A percentile compares a stretch with the other conserved stretches of the same genome.
Conservation (phyloP, 495 filamentous ascomycete genomes). For the Hyaloscypha hepaticicola region DNA sequence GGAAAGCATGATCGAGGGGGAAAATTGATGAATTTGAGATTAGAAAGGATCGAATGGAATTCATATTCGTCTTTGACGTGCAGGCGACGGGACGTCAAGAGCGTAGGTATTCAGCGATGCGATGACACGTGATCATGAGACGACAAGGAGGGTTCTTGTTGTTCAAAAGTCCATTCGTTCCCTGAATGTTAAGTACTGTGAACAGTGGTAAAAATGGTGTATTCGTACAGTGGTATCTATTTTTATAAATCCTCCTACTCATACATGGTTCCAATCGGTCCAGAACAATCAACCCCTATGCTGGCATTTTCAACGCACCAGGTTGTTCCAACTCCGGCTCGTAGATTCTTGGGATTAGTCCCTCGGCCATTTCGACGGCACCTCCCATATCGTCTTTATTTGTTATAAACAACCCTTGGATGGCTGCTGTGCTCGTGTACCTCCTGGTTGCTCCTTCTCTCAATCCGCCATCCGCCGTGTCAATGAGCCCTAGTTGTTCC, state of each 20-base stretch:
- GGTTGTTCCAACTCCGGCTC: constrained; percentile 39
- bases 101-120: too few relatives aligned
- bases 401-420: constrained; percentile 92
- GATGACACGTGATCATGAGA: too few relatives aligned
- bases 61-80: too few relatives aligned
- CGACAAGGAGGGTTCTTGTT: too few relatives aligned
- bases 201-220: too few relatives aligned
- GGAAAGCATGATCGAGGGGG: background rate
- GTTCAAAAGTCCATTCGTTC: background rate
- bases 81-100: too few relatives aligned
- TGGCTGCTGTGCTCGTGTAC: constrained; percentile 77
- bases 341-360: constrained; percentile 54
- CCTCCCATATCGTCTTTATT: constrained; percentile 89
- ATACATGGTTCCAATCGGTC: constrained; percentile 1
- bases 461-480: constrained; percentile 38
- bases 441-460: constrained; percentile 42
- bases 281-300: background rate
- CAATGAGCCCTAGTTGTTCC: constrained; percentile 49
- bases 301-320: constrained; percentile 16
- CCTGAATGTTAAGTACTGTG: too few relatives aligned
- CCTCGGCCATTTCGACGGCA: constrained; percentile 76
- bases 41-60: too few relatives aligned
- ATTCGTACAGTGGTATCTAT: constrained; percentile 13
- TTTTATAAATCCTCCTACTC: background rate
- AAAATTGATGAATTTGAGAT: background rate